These are phyloP conservation scores for Colletotrichum lindemuthianum DNA, from an alignment of 2,329 filamentous ascomycete genomes.

Conservation along the genomic window DNA sequence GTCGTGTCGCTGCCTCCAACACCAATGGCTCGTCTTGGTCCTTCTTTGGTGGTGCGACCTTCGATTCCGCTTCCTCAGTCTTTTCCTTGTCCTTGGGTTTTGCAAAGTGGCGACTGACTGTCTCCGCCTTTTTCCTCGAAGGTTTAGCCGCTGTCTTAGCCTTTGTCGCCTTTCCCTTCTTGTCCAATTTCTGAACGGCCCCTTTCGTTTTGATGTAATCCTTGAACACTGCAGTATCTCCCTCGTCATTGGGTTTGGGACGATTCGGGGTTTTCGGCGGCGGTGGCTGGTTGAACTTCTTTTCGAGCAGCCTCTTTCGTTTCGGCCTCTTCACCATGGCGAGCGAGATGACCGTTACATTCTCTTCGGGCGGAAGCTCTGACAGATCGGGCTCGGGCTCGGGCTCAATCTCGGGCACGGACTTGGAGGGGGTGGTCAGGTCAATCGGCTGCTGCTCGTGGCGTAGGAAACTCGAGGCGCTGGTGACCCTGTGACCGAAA, in stretches of 20 bases:
- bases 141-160: constrained; percentile 40
- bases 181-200: constrained; percentile 13
- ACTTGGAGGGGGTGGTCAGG: constrained; percentile 30
- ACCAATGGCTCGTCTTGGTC: constrained; percentile 45
- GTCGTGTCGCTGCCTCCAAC: constrained; percentile 61
- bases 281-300: constrained; percentile 27
- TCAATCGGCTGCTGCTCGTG: constrained; percentile 29
- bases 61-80: not conserved
- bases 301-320: constrained; percentile 27
- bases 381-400: constrained; percentile 10
- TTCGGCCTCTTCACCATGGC: constrained; percentile 28
- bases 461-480: constrained; percentile 21
- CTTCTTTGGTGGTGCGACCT: constrained; percentile 1
- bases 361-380: constrained; percentile 8
- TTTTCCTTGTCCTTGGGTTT: constrained; percentile 38
- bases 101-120: constrained; percentile 48
- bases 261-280: constrained; percentile 4
- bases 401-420: not conserved
- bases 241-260: constrained; percentile 14
- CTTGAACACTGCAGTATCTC: constrained; percentile 45
- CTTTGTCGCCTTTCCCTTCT: constrained; percentile 33
- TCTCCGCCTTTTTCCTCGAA: constrained; percentile 42
- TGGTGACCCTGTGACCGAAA: not conserved
- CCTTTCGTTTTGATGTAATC: constrained; percentile 43
- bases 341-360: constrained; percentile 25